Conservation (phyloP, 768 basidiomycete genomes). For the Tylopilus rubrobrunneus region DNA sequence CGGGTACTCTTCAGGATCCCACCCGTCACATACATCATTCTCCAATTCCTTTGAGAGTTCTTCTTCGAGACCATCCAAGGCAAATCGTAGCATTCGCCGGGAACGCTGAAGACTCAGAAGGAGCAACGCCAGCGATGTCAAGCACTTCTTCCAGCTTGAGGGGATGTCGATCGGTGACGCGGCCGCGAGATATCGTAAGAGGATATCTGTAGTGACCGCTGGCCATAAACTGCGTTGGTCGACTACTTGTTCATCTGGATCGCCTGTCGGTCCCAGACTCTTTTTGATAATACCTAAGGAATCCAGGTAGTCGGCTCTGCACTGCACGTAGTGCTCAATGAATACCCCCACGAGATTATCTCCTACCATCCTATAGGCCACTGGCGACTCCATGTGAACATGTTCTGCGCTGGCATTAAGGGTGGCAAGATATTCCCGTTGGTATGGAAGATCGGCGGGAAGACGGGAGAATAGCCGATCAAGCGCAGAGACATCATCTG, state of each 20-base stretch:
- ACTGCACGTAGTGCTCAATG: not conserved
- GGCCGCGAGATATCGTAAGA: not conserved
- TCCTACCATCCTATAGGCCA: not conserved
- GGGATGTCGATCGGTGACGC: not conserved
- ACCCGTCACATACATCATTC: not conserved
- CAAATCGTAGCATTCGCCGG: not conserved
- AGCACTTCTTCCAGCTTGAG: not conserved
- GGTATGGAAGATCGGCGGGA: not conserved
- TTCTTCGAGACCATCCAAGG: not conserved
- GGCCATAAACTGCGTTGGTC: not conserved
- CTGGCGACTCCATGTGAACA: not conserved
- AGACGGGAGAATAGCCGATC: not conserved
- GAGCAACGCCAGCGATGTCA: not conserved
- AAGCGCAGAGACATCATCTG: not conserved
- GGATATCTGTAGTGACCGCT: not conserved
- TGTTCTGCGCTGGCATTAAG: not conserved
- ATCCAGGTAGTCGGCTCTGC: not conserved
- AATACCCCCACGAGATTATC: not conserved
- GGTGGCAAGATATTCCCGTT: not conserved
- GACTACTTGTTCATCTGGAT: not conserved
- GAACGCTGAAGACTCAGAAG: not conserved
- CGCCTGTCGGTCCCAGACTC: not conserved
- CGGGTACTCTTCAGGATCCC: not conserved
- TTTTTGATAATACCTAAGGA: not conserved
- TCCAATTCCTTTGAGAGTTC: not conserved